Conservation (phyloP, 768 basidiomycete genomes). For the Boletus reticulatus region DNA sequence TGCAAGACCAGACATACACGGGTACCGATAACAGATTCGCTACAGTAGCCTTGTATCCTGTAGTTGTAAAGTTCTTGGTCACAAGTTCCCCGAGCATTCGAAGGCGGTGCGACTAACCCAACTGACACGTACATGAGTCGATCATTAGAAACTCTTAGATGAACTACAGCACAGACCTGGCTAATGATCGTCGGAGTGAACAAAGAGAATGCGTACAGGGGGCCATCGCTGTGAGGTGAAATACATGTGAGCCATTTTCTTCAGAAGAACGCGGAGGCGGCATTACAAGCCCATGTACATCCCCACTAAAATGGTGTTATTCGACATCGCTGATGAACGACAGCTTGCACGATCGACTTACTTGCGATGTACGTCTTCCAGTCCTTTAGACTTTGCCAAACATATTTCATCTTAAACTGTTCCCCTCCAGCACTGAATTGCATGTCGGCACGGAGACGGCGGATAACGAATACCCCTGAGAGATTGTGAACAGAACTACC, state of each 20-base stretch:
- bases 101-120: slow-evolving; percentile 14
- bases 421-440: slow-evolving; percentile 64
- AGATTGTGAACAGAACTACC: not conserved
- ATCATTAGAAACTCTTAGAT: not conserved
- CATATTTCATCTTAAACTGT: slow-evolving; percentile 49
- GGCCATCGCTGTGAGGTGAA: slow-evolving; percentile 41
- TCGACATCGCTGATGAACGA: not conserved
- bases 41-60: slow-evolving; percentile 59
- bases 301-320: slow-evolving; percentile 44
- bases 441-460: slow-evolving; percentile 62
- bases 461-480: slow-evolving; percentile 59
- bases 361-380: slow-evolving; percentile 76
- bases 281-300: slow-evolving; percentile 69
- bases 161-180: slow-evolving; percentile 41
- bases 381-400: slow-evolving; percentile 61
- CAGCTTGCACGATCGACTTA: slow-evolving; percentile 31
- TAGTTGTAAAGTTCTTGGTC: not conserved
- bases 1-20: slow-evolving; percentile 71
- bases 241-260: slow-evolving; percentile 1
- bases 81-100: not conserved
- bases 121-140: slow-evolving; percentile 1
- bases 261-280: not conserved
- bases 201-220: slow-evolving; percentile 52
- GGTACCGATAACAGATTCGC: slow-evolving; percentile 78
- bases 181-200: slow-evolving; percentile 46